Conservation (phyloP, 495 filamentous ascomycete genomes). For the Lindgomyces ingoldianus region DNA sequence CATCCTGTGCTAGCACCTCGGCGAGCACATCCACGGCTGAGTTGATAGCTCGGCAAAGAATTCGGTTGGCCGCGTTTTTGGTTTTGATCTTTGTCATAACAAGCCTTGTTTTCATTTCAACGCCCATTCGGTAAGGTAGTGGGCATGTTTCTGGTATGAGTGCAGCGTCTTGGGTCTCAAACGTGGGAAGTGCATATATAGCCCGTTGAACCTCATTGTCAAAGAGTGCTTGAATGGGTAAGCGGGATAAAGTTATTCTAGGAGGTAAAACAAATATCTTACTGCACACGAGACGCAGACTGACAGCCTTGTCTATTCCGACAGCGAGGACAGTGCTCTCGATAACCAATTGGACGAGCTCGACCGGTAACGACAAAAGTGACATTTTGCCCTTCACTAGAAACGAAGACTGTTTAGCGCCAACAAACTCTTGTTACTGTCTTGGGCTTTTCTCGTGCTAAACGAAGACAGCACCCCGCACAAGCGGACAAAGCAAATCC, state of each 20-base stretch:
- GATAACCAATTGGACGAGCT: neutral
- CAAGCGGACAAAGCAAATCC: too few relatives aligned
- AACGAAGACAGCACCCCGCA: too few relatives aligned
- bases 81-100: neutral
- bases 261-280: neutral
- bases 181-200: neutral
- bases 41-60: neutral
- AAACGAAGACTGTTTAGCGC: too few relatives aligned
- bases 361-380: neutral
- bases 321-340: neutral
- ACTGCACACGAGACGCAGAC: neutral
- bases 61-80: neutral
- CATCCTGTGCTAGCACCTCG: neutral
- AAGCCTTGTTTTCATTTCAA: neutral
- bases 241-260: neutral
- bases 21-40: neutral
- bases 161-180: neutral
- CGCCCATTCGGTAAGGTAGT: neutral
- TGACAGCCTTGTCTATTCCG: neutral
- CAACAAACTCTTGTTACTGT: too few relatives aligned
- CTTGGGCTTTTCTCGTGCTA: too few relatives aligned
- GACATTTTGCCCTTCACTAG: too few relatives aligned
- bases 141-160: neutral
- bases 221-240: neutral
- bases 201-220: neutral